Conservation (phyloP, 306 rosid genomes). For the Carpinus viminea region DNA sequence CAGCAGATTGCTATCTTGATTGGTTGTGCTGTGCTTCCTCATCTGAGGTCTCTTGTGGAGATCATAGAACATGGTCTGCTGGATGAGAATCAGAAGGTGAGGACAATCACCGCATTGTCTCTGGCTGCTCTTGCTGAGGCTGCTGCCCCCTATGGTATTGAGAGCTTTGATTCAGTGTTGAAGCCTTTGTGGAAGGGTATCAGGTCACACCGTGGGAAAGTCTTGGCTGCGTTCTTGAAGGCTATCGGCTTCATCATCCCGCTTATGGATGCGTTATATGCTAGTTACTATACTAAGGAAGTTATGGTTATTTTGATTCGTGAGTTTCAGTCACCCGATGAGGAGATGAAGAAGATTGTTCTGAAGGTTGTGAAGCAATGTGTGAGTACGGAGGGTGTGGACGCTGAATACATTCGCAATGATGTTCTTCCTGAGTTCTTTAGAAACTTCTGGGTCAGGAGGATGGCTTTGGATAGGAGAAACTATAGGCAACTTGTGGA, state of each 20-base stretch:
- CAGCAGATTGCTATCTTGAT: constrained; percentile 98
- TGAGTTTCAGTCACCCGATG: constrained; percentile 97
- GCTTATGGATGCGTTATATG: constrained; percentile 89
- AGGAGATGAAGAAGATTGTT: constrained; percentile 98
- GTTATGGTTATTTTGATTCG: constrained; percentile 90
- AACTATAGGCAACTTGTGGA: constrained; percentile 93
- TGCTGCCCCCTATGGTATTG: constrained; percentile 95
- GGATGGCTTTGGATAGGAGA: constrained; percentile 96
- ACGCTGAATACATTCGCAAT: constrained; percentile 74
- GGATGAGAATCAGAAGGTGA: constrained; percentile 96
- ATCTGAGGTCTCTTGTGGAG: constrained; percentile 87
- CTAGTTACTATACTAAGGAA: constrained; percentile 91
- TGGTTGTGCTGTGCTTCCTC: constrained; percentile 91
- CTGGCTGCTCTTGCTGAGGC: constrained; percentile 99
- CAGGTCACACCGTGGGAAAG: constrained; percentile 95
- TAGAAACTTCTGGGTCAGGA: constrained; percentile 92
- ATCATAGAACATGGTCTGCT: constrained; percentile 87
- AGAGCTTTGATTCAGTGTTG: constrained; percentile 91
- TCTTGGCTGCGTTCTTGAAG: constrained; percentile 88
- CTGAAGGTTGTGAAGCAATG: constrained; percentile 95
- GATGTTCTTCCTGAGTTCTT: constrained; percentile 89
- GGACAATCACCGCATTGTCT: constrained; percentile 89
- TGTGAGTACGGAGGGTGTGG: constrained; percentile 96
- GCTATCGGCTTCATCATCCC: constrained; percentile 96
- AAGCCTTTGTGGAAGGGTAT: constrained; percentile 97